These are phyloP conservation scores for Ambispora gerdemannii DNA, from an alignment of 192 early-diverging fungal species.

Conservation along the genomic window DNA sequence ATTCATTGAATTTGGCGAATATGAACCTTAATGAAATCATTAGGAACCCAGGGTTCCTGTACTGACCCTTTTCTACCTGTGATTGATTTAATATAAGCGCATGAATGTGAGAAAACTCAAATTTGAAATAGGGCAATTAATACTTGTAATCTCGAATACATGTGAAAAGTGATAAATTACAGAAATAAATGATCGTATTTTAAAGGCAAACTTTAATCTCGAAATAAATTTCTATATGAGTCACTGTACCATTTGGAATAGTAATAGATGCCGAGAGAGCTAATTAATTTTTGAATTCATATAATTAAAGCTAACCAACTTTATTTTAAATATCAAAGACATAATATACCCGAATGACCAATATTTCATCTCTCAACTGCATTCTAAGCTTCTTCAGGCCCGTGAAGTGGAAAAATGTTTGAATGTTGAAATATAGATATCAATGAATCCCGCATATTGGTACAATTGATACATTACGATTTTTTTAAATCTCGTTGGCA, in stretches of 20 bases:
- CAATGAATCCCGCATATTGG: background rate
- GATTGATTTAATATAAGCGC: too few species aligned
- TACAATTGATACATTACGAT: background rate
- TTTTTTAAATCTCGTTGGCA: background rate
- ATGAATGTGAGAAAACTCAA: too few species aligned
- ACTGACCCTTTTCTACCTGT: too few species aligned
- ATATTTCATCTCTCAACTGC: background rate
- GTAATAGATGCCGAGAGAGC: background rate
- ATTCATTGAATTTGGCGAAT: too few species aligned
- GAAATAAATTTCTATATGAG: too few species aligned
- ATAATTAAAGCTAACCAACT: background rate
- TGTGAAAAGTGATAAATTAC: too few species aligned
- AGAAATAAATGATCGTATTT: too few species aligned
- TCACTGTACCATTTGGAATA: background rate
- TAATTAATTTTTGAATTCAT: background rate
- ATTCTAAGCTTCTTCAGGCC: background rate
- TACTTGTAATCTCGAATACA: too few species aligned
- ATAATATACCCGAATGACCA: background rate
- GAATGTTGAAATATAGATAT: background rate
- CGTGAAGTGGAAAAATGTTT: constrained; percentile 5
- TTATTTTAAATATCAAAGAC: background rate
- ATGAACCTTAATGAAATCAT: too few species aligned
- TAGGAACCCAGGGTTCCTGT: too few species aligned
- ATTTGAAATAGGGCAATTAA: too few species aligned
- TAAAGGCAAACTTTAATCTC: too few species aligned